Base-by-base conservation (phyloP, 345 rosid genomes). In the Stellera chamaejasme region DNA sequence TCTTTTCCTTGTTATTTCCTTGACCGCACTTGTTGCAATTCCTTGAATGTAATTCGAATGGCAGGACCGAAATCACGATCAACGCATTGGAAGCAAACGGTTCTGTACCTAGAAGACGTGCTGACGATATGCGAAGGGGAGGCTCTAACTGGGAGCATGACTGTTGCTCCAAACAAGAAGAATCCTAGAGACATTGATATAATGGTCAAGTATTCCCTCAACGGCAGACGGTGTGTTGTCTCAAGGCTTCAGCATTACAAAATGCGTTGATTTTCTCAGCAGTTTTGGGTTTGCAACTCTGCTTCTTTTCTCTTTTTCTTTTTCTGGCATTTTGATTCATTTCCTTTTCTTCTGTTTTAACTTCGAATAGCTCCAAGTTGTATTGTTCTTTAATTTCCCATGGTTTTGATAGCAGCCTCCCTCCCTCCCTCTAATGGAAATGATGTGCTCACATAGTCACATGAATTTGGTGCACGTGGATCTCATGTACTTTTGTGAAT, bases 31-130 rank as follows among this genome's bases (percentile, higher is more conserved):
- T 5, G 54, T 4, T 11, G 2, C 14, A 14, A 13, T 48, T 19
- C 54, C 11, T 27, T 51, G 42, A 27, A 41, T 48, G 39, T 2
- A 10, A 46, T 39, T 59, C 27, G 43, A 50, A 67, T 61, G 58
- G 50, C 81, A 84, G 92, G 92, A 45, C 92, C 92, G 0, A 79
- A 72, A 66, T 90, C 99, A 0, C 69, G 88, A 43, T 75, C 87
- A 13, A 87, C 97, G 0, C 99, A 90, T 62, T 94, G 99, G 99
- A 94, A 94, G 74, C 97, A 94, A 71, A 90, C 99, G 1, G 90
- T 94, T 11, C 52, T 90, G 48, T 94, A 90, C 74, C 79, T 94
- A 49, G 99, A 90, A 69, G 99, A 93, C 55, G 95, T 94, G 60
- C 57, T 94, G n/a, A 90, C 95, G 26, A 76, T 90, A 32, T 87